Conservation (phyloP, 129 eudicot species). For the Artemisia tridentata region DNA sequence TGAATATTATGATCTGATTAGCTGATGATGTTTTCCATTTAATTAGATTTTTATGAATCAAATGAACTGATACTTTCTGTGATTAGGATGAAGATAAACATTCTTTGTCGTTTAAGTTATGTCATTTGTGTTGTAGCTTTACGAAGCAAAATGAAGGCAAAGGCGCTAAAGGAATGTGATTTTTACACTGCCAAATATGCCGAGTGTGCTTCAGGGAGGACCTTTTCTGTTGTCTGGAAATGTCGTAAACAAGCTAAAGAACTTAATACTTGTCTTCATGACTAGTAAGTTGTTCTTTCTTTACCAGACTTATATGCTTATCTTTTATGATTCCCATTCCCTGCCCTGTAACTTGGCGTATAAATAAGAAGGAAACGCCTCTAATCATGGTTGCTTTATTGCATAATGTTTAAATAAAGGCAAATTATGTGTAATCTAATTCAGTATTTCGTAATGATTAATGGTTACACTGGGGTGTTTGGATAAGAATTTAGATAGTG, state of each 20-base stretch:
- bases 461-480: not conserved
- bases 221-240: conserved; percentile 83
- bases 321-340: not conserved
- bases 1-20: not conserved
- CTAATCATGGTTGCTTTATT: not conserved
- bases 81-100: too few relatives aligned
- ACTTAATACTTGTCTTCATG: conserved; percentile 83
- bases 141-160: conserved; percentile 97
- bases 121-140: conserved; percentile 53
- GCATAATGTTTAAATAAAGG: not conserved
- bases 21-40: not conserved
- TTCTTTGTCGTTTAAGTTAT: conserved; percentile 2
- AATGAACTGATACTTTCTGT: not conserved
- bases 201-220: conserved; percentile 90
- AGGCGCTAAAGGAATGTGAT: conserved; percentile 87
- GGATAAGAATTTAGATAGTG: conserved; percentile 2
- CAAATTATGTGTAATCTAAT: not conserved
- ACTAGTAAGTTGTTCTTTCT: conserved; percentile 70
- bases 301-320: conserved; percentile 11
- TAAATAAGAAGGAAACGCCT: not conserved
- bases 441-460: not conserved
- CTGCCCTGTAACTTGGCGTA: not conserved
- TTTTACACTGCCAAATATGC: conserved; percentile 70
- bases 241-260: conserved; percentile 92
- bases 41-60: not conserved